Base-by-base conservation (phyloP, 2,329 filamentous ascomycete genomes). In the Alternaria atra region DNA sequence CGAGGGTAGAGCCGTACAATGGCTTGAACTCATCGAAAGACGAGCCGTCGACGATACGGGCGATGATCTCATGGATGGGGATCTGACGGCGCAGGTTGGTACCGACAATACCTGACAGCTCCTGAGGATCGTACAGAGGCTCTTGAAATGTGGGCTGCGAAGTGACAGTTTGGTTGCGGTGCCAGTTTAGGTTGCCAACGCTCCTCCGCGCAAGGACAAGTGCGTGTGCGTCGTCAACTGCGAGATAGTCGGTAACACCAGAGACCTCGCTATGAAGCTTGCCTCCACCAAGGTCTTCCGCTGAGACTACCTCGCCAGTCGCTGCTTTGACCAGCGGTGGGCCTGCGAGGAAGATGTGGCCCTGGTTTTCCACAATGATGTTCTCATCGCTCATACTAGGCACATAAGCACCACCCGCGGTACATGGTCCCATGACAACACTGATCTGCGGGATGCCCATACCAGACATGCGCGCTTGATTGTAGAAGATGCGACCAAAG, bases 401-500 rank as follows among this genome's bases (percentile, higher is more conserved):
- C 10, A 98, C 94, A 77, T 99, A 98, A 25, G 94, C 94, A 48
- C 94, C 94, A 52, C 94, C 94, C 2, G 94, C 94, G 1, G 95
- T 99, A 81, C 95, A 99, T 43, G 94, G 92, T 0, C 94, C 94
- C 94, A 99, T 97, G 47, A 99, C 94, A 2, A 97, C 93, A 9
- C 92, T 90, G 69, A 99, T 91, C 76, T 98, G 94, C 1, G 94
- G 94, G 63, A 98, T 97, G 5, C 93, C 93, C 68, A 90, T 82
- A 2, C 91, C 87, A 69, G 91, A 95, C 93, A 98, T 97, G 73
- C 92, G 86, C 3, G 95, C 94, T 80, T 99, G 94, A 81, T 99
- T 97, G 85, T 91, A 99, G 84, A 99, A 99, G 77, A 98, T 97
- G 67, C 94, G 92, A 35, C 94, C 93, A 76, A 99, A 98, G 79